A percentile compares a stretch with the other conserved stretches of the same genome.
phyloP scores from a whole-genome alignment of 2,329 filamentous ascomycete genomes.

The Basipetospora sp. region DNA sequence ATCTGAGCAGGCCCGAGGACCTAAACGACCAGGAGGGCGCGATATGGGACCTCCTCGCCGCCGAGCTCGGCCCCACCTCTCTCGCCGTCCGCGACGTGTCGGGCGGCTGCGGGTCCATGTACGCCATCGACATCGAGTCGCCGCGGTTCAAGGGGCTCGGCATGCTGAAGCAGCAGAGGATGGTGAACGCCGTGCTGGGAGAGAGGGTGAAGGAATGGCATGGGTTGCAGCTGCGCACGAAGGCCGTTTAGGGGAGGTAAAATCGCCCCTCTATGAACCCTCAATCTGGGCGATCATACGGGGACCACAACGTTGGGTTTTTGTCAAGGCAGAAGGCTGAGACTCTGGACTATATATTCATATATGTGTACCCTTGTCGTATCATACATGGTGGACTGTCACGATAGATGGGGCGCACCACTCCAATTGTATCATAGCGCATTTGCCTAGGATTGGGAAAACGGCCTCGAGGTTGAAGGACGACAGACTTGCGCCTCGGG shows the following conservation, averaged over 20 bases:
- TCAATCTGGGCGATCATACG: not conserved
- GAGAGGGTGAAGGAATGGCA: conserved; percentile 72
- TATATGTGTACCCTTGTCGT: too few relatives aligned
- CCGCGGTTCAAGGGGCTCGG: conserved; percentile 53
- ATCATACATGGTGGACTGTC: too few relatives aligned
- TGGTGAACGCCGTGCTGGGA: conserved; percentile 61
- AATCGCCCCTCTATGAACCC: conserved; percentile 1
- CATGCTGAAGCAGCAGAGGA: conserved; percentile 67
- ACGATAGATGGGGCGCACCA: too few relatives aligned
- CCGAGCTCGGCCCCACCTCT: conserved; percentile 35
- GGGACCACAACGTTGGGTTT: not conserved
- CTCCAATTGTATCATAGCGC: too few relatives aligned
- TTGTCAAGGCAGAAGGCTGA: too few relatives aligned
- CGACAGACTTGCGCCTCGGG: too few relatives aligned
- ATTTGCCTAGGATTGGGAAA: too few relatives aligned
- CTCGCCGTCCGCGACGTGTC: conserved; percentile 63
- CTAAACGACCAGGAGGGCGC: conserved; percentile 41
- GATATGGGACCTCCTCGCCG: conserved; percentile 40
- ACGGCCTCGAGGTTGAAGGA: too few relatives aligned
- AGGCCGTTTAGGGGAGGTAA: conserved; percentile 23
- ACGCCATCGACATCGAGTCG: conserved; percentile 64
- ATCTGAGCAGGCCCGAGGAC: conserved; percentile 30
- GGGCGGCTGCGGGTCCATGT: conserved; percentile 77
- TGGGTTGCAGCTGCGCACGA: conserved; percentile 66
- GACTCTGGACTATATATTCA: too few relatives aligned